A percentile compares a stretch with the other conserved stretches of the same genome.
Evolutionary conservation across 768 basidiomycete species (phyloP).

Genomic region (Xerocomellus chrysenteron): DNA sequence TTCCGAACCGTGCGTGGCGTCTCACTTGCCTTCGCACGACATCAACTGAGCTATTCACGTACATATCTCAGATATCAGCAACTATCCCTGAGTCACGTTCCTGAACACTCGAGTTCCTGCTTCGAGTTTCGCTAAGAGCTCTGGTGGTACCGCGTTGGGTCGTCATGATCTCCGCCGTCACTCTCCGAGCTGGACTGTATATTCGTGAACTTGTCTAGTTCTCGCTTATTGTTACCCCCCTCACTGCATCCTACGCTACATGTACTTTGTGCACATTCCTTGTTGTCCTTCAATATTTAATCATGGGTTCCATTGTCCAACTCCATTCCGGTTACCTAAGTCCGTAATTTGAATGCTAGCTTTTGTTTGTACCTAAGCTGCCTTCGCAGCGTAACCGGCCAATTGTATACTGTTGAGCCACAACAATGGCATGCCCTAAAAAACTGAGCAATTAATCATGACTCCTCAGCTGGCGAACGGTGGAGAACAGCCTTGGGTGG

Average conservation of each 20-base stretch:
- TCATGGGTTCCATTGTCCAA: background rate
- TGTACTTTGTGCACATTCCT: slow-evolving; percentile 18
- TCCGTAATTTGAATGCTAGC: background rate
- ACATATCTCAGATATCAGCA: slow-evolving; percentile 73
- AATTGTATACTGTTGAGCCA: too few relatives aligned
- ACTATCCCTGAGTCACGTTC: slow-evolving; percentile 75
- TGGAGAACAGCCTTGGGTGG: too few relatives aligned
- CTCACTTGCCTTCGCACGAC: background rate
- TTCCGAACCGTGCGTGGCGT: slow-evolving; percentile 78
- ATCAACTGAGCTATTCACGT: slow-evolving; percentile 8
- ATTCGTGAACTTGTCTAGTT: slow-evolving; percentile 11
- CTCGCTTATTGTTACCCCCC: slow-evolving; percentile 21
- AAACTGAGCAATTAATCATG: too few relatives aligned
- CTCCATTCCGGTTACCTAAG: background rate
- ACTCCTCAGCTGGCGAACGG: background rate
- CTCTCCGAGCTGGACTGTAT: slow-evolving; percentile 12
- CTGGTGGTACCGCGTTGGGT: slow-evolving; percentile 8
- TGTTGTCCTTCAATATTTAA: slow-evolving; percentile 6
- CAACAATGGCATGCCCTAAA: too few relatives aligned
- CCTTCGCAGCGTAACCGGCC: too few relatives aligned
- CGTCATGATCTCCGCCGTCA: background rate
- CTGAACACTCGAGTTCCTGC: slow-evolving; percentile 67
- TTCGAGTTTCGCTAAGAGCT: slow-evolving; percentile 80
- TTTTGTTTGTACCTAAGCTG: too few relatives aligned
- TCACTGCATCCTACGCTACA: slow-evolving; percentile 13